Evolutionary conservation across 2,329 filamentous ascomycete genomes (phyloP).

Genomic region (Malbranchea cinnamomea): DNA sequence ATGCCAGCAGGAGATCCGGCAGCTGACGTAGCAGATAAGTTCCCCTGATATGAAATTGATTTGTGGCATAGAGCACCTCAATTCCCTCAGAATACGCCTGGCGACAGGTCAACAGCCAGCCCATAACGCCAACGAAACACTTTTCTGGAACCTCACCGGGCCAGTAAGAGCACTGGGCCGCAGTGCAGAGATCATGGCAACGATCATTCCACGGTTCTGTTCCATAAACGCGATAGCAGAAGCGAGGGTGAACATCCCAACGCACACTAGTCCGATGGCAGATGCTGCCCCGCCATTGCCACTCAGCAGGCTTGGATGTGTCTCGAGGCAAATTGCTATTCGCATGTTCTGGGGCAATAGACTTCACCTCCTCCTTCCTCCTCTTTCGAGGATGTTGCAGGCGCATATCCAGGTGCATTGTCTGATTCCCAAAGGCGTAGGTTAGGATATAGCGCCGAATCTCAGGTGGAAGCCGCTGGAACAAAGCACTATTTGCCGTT

Average conservation of each 20-base stretch:
- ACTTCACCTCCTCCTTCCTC: neutral
- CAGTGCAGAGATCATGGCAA: neutral
- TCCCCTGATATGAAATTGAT: conserved; percentile 14
- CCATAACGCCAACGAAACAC: conserved; percentile 15
- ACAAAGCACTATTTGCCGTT: conserved; percentile 6
- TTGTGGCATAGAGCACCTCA: conserved; percentile 17
- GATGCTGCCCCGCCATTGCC: conserved; percentile 6
- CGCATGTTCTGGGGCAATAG: conserved; percentile 1
- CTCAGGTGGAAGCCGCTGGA: conserved; percentile 13
- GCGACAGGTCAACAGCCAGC: conserved; percentile 18
- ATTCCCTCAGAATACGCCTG: conserved; percentile 20
- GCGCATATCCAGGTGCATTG: conserved; percentile 7
- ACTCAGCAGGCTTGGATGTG: conserved; percentile 1
- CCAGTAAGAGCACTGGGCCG: neutral
- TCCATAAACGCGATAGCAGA: neutral
- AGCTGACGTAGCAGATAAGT: conserved; percentile 2
- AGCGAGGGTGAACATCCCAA: too few species aligned
- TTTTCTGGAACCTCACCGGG: conserved; percentile 3
- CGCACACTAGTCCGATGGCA: conserved; percentile 4
- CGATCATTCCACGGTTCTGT: neutral
- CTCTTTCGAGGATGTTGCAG: conserved; percentile 5
- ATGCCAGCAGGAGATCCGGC: conserved; percentile 5
- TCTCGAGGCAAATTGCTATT: conserved; percentile 1
- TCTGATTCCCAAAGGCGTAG: conserved; percentile 5
- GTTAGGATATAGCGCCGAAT: conserved; percentile 14